These are phyloP conservation scores for Solanum neorickii DNA, from an alignment of 257 asterid species.

Conservation along the genomic window DNA sequence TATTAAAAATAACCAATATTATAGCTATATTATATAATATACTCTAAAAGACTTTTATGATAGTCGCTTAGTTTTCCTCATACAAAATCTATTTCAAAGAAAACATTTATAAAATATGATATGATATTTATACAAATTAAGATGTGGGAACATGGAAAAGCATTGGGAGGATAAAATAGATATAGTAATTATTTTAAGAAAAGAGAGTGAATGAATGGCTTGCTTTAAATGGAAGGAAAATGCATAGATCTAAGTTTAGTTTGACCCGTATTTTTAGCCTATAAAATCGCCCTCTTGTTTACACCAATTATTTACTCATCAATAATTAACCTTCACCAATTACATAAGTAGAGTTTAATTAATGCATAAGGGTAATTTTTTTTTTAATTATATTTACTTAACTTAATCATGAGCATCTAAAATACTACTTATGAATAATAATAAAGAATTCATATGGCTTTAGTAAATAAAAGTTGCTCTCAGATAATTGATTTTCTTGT, in stretches of 20 bases:
- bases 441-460: no score
- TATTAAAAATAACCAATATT: no score
- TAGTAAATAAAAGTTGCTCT: no score
- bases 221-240: background rate
- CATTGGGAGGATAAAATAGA: background rate
- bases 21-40: no score
- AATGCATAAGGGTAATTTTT: no score
- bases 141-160: background rate
- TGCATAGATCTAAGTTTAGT: background rate
- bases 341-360: background rate
- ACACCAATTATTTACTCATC: background rate
- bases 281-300: background rate
- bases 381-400: no score
- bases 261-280: slow-evolving; percentile 7
- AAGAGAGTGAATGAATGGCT: background rate
- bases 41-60: no score
- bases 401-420: no score
- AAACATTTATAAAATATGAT: background rate
- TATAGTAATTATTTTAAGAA: background rate
- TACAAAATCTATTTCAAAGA: background rate
- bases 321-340: background rate
- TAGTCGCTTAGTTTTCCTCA: background rate
- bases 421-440: no score
- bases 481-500: background rate
- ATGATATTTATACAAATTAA: no score